Conservation (phyloP, 176 grass and related monocot genomes). For the Hordeum marinum region DNA sequence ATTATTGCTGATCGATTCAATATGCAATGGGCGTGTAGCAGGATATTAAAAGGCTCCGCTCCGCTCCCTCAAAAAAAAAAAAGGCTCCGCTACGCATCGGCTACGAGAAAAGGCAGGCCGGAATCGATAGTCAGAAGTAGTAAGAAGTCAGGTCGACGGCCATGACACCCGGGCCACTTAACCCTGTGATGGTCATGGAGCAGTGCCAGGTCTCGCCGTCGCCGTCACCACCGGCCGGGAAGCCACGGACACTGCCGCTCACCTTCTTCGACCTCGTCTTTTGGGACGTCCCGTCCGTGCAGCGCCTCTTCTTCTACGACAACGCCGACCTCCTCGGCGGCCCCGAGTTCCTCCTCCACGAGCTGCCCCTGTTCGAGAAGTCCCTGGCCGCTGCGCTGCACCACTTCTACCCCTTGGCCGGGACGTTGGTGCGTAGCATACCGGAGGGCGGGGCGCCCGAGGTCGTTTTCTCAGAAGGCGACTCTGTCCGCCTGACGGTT, state of each 20-base stretch:
- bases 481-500: slow-evolving; percentile 19
- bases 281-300: slow-evolving; percentile 70
- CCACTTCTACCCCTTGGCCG: slow-evolving; percentile 63
- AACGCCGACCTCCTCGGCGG: slow-evolving; percentile 12
- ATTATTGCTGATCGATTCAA: too few relatives aligned
- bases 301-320: slow-evolving; percentile 75
- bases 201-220: slow-evolving; percentile 20
- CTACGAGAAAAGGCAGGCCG: too few relatives aligned
- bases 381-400: slow-evolving; percentile 55
- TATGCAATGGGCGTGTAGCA: too few relatives aligned
- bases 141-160: too few relatives aligned
- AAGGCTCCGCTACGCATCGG: too few relatives aligned
- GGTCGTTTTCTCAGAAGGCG: slow-evolving; percentile 23
- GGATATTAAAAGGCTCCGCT: too few relatives aligned
- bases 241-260: slow-evolving; percentile 43
- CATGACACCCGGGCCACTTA: too few relatives aligned
- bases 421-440: slow-evolving; percentile 20
- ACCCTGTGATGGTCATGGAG: slow-evolving; percentile 17
- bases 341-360: slow-evolving; percentile 29
- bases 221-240: slow-evolving; percentile 18
- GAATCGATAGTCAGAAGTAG: too few relatives aligned
- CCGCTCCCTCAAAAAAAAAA: too few relatives aligned
- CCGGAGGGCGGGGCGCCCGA: background rate
- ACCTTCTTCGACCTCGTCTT: slow-evolving; percentile 79
- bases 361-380: slow-evolving; percentile 35